These are phyloP conservation scores for Huntiella decipiens DNA, from an alignment of 2,329 filamentous ascomycete genomes.

Conservation along the genomic window DNA sequence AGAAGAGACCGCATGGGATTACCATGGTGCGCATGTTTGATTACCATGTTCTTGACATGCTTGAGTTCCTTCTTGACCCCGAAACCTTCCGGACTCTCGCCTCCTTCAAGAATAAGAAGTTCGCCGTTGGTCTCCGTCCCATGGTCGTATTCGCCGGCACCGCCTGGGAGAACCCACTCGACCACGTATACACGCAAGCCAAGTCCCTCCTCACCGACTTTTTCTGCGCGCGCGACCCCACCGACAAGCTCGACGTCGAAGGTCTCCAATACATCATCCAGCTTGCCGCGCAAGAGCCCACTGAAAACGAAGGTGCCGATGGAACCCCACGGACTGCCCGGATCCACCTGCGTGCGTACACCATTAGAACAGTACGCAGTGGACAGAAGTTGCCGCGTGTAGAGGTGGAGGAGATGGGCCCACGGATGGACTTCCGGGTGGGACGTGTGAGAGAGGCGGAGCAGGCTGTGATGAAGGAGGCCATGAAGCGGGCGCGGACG, in stretches of 20 bases:
- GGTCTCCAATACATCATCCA: conserved; percentile 81
- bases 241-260: conserved; percentile 78
- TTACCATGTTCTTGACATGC: conserved; percentile 82
- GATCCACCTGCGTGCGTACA: conserved; percentile 59
- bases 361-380: conserved; percentile 68
- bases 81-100: conserved; percentile 48
- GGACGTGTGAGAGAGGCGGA: conserved; percentile 68
- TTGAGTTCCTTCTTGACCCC: conserved; percentile 69
- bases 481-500: conserved; percentile 67
- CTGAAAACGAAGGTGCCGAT: conserved; percentile 21
- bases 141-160: conserved; percentile 82
- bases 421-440: conserved; percentile 76
- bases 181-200: conserved; percentile 63
- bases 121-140: conserved; percentile 67
- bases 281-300: conserved; percentile 52
- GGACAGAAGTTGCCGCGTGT: conserved; percentile 77
- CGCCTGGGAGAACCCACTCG: conserved; percentile 64
- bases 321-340: conserved; percentile 28
- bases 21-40: conserved; percentile 70
- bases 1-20: conserved; percentile 87
- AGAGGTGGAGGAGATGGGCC: conserved; percentile 89
- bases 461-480: conserved; percentile 64
- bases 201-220: conserved; percentile 81
- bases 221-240: conserved; percentile 61
- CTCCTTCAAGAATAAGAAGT: conserved; percentile 60